A percentile compares a stretch with the other conserved stretches of the same genome.
phyloP scores from a whole-genome alignment of 148 eudicot species.

The Selenicereus undatus region DNA sequence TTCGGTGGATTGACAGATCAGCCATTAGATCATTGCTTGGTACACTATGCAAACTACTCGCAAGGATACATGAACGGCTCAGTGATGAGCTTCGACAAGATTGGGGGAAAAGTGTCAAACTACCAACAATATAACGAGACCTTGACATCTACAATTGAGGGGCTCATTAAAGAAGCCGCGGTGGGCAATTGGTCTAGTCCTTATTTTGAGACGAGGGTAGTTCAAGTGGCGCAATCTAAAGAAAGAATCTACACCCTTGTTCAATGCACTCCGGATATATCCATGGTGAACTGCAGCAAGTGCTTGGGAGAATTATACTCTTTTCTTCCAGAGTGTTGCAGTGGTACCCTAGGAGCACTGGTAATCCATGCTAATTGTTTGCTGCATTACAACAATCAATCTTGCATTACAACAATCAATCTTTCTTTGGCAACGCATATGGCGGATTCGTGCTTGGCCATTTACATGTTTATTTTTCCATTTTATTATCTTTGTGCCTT shows the following conservation, averaged over 20 bases:
- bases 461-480: neutral
- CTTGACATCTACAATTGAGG: conserved; percentile 10
- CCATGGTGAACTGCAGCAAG: conserved; percentile 17
- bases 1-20: too few species aligned
- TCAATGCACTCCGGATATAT: conserved; percentile 28
- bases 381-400: conserved; percentile 8
- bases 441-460: neutral
- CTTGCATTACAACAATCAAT: conserved; percentile 12
- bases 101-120: neutral
- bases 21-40: neutral
- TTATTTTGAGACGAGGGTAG: conserved; percentile 23
- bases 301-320: conserved; percentile 24
- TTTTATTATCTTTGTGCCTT: too few species aligned
- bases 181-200: conserved; percentile 14
- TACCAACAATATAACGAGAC: conserved; percentile 16
- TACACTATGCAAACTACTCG: too few species aligned
- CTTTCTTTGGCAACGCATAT: conserved; percentile 6
- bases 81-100: too few species aligned
- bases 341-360: neutral
- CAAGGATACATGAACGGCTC: too few species aligned
- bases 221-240: neutral
- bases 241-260: conserved; percentile 10
- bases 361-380: conserved; percentile 3
- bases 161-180: conserved; percentile 7
- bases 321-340: neutral